Evolutionary conservation across 306 rosid species (phyloP).

Genomic region (Potentilla sterilis): DNA sequence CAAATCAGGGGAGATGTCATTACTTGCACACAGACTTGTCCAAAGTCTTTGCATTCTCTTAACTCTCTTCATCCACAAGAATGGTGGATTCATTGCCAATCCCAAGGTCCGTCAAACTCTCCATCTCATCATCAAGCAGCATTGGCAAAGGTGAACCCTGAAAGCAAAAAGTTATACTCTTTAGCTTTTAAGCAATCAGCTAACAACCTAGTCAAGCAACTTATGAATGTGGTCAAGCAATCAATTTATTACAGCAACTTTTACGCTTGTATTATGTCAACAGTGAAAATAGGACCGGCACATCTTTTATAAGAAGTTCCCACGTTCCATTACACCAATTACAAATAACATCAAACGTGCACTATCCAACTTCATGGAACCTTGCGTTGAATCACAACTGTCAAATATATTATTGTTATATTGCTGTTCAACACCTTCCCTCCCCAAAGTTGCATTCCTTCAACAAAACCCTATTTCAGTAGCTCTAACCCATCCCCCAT

Average conservation of each 20-base stretch:
- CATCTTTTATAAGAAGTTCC: neutral
- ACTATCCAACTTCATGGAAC: neutral
- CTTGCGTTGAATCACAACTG: neutral
- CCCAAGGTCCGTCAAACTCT: conserved; percentile 67
- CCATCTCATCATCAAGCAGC: conserved; percentile 70
- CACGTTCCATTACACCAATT: neutral
- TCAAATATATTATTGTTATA: neutral
- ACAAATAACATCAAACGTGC: neutral
- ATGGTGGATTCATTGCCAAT: conserved; percentile 62
- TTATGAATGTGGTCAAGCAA: neutral
- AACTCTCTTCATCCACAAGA: conserved; percentile 78
- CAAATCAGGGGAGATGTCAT: neutral
- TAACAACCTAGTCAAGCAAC: too few relatives aligned
- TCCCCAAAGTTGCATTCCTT: neutral
- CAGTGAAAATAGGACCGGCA: neutral
- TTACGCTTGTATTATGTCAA: neutral
- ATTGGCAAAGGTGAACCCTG: conserved; percentile 83
- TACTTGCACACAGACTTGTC: neutral
- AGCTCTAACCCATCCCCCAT: neutral
- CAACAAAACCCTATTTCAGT: neutral
- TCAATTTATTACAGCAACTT: neutral
- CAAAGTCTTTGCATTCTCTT: conserved; percentile 9
- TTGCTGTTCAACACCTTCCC: neutral
- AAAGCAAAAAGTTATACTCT: conserved; percentile 9
- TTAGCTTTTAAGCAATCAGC: neutral